Percentiles rank a stretch among this genome's conserved stretches.
These are phyloP conservation scores for Harrya chromipes DNA, from an alignment of 768 basidiomycete species.

Conservation along the genomic window DNA sequence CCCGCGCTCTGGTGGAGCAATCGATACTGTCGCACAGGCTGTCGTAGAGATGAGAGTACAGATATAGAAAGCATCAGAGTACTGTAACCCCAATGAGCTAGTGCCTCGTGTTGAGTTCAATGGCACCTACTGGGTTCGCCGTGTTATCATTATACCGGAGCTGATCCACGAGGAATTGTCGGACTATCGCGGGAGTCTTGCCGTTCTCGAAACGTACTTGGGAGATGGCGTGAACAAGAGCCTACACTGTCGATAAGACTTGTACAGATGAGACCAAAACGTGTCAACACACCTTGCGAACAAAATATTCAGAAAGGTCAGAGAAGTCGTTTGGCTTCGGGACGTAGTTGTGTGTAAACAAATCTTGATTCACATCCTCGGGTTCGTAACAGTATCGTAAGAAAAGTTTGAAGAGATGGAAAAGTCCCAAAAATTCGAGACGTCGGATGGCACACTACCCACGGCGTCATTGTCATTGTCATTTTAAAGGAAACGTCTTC, in stretches of 20 bases:
- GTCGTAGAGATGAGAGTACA: slow-evolving; percentile 81
- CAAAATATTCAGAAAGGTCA: slow-evolving; percentile 89
- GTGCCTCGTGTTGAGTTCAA: not conserved
- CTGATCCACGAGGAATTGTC: slow-evolving; percentile 87
- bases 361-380: slow-evolving; percentile 74
- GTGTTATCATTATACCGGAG: slow-evolving; percentile 97
- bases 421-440: slow-evolving; percentile 86
- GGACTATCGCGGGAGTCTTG: slow-evolving; percentile 80
- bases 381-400: slow-evolving; percentile 88
- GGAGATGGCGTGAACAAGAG: slow-evolving; percentile 77
- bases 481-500: slow-evolving; percentile 2
- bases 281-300: slow-evolving; percentile 67
- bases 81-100: slow-evolving; percentile 44
- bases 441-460: slow-evolving; percentile 77
- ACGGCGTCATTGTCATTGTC: slow-evolving; percentile 11
- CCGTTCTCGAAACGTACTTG: slow-evolving; percentile 84
- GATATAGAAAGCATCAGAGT: slow-evolving; percentile 88
- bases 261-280: not conserved
- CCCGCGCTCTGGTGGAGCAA: slow-evolving; percentile 74
- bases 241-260: slow-evolving; percentile 40
- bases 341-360: slow-evolving; percentile 86
- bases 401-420: slow-evolving; percentile 95
- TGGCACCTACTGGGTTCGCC: slow-evolving; percentile 67
- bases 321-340: slow-evolving; percentile 94
- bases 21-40: slow-evolving; percentile 75